Conservation (phyloP, 129 eudicot genomes). For the Apium graveolens region DNA sequence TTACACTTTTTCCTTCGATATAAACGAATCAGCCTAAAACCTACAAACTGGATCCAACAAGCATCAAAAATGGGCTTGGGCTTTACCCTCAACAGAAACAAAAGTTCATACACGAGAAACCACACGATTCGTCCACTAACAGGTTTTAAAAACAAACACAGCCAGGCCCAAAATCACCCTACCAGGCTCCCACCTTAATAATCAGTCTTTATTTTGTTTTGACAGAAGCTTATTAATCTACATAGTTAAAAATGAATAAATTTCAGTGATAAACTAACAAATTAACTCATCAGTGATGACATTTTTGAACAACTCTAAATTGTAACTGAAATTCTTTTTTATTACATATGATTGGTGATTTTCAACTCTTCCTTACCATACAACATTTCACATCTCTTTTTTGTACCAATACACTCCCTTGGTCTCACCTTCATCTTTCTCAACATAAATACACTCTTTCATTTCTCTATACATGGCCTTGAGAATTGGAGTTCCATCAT, state of each 20-base stretch:
- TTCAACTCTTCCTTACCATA: not conserved
- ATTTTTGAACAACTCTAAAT: not conserved
- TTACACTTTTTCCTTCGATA: too few relatives aligned
- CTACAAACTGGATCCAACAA: too few relatives aligned
- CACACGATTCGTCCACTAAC: not conserved
- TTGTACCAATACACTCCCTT: not conserved
- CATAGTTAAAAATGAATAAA: too few relatives aligned
- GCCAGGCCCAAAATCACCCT: too few relatives aligned
- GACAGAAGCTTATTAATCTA: too few relatives aligned
- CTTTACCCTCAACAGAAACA: not conserved
- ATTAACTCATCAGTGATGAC: too few relatives aligned
- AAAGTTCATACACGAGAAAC: not conserved
- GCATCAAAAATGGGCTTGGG: too few relatives aligned
- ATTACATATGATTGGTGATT: not conserved
- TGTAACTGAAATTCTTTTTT: not conserved
- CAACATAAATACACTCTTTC: constrained; percentile 3
- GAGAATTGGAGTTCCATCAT: not conserved
- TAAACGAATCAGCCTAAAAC: too few relatives aligned
- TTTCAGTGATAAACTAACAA: too few relatives aligned
- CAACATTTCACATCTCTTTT: not conserved
- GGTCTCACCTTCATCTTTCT: constrained; percentile 1
- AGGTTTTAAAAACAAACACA: too few relatives aligned
- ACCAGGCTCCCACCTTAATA: too few relatives aligned
- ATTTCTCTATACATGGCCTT: constrained; percentile 2
- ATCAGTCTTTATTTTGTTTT: too few relatives aligned